Base-by-base conservation (phyloP, 2,329 filamentous ascomycete species). In the Penicillium polonicum region DNA sequence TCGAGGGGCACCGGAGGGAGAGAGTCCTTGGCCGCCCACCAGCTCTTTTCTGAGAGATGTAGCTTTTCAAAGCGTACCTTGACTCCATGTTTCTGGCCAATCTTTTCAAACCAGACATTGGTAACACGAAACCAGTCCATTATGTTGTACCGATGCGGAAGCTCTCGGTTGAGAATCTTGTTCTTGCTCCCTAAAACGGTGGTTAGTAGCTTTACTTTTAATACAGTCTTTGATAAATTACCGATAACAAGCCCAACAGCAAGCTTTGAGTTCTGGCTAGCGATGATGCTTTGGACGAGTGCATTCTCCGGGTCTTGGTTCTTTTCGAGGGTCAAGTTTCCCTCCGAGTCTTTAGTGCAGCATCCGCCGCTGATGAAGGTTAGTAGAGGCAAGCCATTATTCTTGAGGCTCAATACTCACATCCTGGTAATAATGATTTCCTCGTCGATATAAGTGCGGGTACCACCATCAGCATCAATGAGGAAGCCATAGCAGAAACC, bases 111-210 rank as follows among this genome's bases (percentile, higher is more conserved):
- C 89, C 89, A 92, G 0, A 91, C 77, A 48, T 88, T 77, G 0
- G 87, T 88, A 13, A 89, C 77, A 48, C 86, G 83, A 69, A 90
- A 92, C 70, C 81, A 86, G n/a, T 80, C 87, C 42, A 92, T 77
- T 0, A 91, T 84, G 55, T 82, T 85, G 65, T 86, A 91, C 0
- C 80, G 75, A 57, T 87, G 79, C 0, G 83, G 82, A 8, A 87
- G 75, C 27, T 78, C 74, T 1, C 78, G 79, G 0, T 79, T 77
- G 19, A 82, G 76, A 23, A 79, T 69, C 4, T 70, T 68, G 60
- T 86, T 83, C 52, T 80, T 70, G 17, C 80, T 70, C 1, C 88
- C 86, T 80, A 42, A 6, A 5, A 33, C 67, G 59, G 39, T 74
- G 72, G 31, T 77, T 63, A 38, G 29, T n/a, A 5, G 36, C 19